phyloP scores from a whole-genome alignment of 306 rosid species.

The Cucumis cinereus region DNA sequence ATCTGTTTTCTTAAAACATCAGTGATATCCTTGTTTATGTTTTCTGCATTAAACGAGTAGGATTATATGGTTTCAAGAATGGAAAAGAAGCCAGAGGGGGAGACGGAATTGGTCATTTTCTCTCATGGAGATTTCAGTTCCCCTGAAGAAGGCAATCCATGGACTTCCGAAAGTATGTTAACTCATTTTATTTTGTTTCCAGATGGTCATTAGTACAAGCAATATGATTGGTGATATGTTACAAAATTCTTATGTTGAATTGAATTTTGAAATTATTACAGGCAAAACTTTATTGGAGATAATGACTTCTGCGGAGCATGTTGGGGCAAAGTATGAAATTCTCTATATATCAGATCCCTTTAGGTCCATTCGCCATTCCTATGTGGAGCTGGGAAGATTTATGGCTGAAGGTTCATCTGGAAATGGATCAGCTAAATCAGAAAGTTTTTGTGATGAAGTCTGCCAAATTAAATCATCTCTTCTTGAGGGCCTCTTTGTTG shows the following conservation, averaged over 20 bases:
- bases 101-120: slow-evolving; percentile 63
- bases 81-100: slow-evolving; percentile 37
- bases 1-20: neutral
- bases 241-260: neutral
- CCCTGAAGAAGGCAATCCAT: slow-evolving; percentile 21
- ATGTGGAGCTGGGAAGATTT: slow-evolving; percentile 59
- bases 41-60: slow-evolving; percentile 15
- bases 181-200: slow-evolving; percentile 12
- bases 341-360: slow-evolving; percentile 76
- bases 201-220: neutral
- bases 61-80: slow-evolving; percentile 57
- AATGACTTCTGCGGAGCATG: slow-evolving; percentile 50
- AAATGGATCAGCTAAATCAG: slow-evolving; percentile 44
- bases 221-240: neutral
- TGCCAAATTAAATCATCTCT: slow-evolving; percentile 88
- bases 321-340: slow-evolving; percentile 74
- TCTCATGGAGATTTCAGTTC: slow-evolving; percentile 43
- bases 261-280: slow-evolving; percentile 16
- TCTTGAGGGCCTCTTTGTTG: slow-evolving; percentile 82
- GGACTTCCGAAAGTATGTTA: slow-evolving; percentile 55
- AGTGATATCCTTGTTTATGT: neutral
- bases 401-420: slow-evolving; percentile 52
- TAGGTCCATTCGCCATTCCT: slow-evolving; percentile 46
- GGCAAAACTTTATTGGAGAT: slow-evolving; percentile 53
- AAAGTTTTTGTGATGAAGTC: slow-evolving; percentile 55